Base-by-base conservation (phyloP, 805 yeast species). In the Candida sakaeoensis region DNA sequence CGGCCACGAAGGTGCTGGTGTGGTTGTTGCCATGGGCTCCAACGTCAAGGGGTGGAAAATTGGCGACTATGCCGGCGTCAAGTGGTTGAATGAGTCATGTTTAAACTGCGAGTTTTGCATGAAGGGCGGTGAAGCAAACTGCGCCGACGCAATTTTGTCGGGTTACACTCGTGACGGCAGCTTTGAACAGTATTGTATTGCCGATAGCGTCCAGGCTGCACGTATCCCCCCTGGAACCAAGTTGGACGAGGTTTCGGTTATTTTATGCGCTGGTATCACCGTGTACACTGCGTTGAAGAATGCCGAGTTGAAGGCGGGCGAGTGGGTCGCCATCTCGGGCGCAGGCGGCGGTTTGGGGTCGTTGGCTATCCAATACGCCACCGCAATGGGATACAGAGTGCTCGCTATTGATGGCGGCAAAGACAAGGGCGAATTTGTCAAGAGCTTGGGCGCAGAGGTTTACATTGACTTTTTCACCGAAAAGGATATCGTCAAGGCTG, bases 321-420 rank as follows among this genome's bases (percentile, higher is more conserved):
- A 83, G 61, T 82, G 83, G 82, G 84, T 81, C 49, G 77, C 79
- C 45, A 69, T 83, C 44, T 78, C 87, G 42, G 90, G 91, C 68
- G 89, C 88, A 46, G 85, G 79, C 61, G 90, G 90, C 61, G 90
- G 91, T 57, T 74, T 83, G 61, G 91, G 90, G 56, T 69, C 86
- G 28, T 64, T 83, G 49, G 88, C 87, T 41, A 69, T 82, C 52
- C 89, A 83, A 66, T 83, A 80, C 64, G 89, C 86, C 46, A 73
- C 63, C 51, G 87, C 86, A 45, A 76, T 82, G 84, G 91, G 90
- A 54, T 70, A 68, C 63, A 59, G 74, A 52, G 85, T 82, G 34
- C 51, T 82, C 26, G 88, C 77, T 50, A 80, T 83, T 50, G 90
- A 83, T 57, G 86, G 85, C 61, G 87, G 87, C 64, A 83, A 60